Evolutionary conservation across 495 filamentous ascomycete species (phyloP).

Genomic region (Hypoxylon lienhwacheense): DNA sequence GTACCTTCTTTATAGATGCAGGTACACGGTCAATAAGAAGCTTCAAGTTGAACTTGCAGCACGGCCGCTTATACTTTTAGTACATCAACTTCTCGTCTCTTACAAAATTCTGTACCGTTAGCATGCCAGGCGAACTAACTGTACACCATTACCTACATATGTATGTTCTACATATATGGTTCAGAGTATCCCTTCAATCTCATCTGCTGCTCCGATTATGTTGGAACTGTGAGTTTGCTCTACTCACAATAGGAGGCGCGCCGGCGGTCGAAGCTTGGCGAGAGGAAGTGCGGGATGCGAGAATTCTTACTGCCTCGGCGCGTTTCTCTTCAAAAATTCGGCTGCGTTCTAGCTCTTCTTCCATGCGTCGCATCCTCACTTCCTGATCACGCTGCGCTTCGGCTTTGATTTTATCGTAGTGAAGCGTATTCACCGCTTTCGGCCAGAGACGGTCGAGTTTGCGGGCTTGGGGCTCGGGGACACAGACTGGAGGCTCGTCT

Average conservation of each 20-base stretch:
- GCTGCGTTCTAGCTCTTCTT: conserved; percentile 45
- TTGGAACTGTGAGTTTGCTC: conserved; percentile 5
- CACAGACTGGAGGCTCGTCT: conserved; percentile 19
- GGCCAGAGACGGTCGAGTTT: conserved; percentile 39
- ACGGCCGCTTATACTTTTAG: too few species aligned
- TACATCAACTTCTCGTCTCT: too few species aligned
- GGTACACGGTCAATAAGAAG: too few species aligned
- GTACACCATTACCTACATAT: too few species aligned
- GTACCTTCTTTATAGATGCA: too few species aligned
- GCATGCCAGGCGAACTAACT: neutral
- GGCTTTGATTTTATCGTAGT: conserved; percentile 27
- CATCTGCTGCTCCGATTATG: conserved; percentile 15
- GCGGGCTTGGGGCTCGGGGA: conserved; percentile 27
- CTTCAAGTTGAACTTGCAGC: too few species aligned
- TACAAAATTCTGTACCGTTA: too few species aligned
- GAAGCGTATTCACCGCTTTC: conserved; percentile 27
- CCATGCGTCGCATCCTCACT: conserved; percentile 38
- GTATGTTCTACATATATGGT: too few species aligned
- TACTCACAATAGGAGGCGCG: conserved; percentile 4
- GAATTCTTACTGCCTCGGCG: conserved; percentile 39
- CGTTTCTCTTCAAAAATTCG: conserved; percentile 46
- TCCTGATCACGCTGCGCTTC: conserved; percentile 45
- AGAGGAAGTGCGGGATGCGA: conserved; percentile 25
- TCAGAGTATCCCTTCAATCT: too few species aligned
- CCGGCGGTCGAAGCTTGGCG: conserved; percentile 31